Conservation (phyloP, 2,329 filamentous ascomycete genomes). For the Magnaporthiopsis incrustans region DNA sequence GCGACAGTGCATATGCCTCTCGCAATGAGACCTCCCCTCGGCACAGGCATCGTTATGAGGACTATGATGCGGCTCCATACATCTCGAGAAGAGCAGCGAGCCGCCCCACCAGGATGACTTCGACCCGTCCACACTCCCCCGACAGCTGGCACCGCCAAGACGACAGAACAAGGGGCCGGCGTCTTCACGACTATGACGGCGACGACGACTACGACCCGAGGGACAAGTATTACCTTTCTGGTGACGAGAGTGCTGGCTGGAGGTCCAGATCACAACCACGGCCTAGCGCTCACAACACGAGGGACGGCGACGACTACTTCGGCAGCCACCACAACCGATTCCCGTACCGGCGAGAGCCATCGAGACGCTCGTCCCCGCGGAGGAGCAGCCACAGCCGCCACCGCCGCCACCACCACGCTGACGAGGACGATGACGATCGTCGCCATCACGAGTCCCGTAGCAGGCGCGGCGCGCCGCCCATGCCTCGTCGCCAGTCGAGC, state of each 20-base stretch:
- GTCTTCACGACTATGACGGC: neutral
- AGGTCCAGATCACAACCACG: slow-evolving; percentile 1
- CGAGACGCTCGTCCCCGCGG: neutral
- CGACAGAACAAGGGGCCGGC: neutral
- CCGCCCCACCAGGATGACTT: neutral
- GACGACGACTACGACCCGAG: slow-evolving; percentile 12
- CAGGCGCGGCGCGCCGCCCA: slow-evolving; percentile 2
- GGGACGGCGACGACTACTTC: slow-evolving; percentile 3
- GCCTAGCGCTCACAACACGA: neutral
- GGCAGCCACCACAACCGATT: neutral
- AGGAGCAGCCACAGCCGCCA: neutral
- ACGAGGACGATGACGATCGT: neutral
- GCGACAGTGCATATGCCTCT: neutral
- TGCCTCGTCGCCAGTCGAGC: slow-evolving; percentile 5
- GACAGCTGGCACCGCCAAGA: neutral
- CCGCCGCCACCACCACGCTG: neutral
- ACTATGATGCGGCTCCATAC: slow-evolving; percentile 1
- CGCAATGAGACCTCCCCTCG: neutral
- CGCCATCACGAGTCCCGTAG: neutral
- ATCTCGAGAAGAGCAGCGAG: neutral
- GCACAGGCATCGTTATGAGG: neutral
- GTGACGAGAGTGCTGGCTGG: slow-evolving; percentile 9
- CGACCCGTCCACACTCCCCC: neutral
- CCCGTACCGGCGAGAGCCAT: neutral
- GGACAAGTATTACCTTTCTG: slow-evolving; percentile 16